Base-by-base conservation (phyloP, 805 yeast species). In the Grigorovia humatica region DNA sequence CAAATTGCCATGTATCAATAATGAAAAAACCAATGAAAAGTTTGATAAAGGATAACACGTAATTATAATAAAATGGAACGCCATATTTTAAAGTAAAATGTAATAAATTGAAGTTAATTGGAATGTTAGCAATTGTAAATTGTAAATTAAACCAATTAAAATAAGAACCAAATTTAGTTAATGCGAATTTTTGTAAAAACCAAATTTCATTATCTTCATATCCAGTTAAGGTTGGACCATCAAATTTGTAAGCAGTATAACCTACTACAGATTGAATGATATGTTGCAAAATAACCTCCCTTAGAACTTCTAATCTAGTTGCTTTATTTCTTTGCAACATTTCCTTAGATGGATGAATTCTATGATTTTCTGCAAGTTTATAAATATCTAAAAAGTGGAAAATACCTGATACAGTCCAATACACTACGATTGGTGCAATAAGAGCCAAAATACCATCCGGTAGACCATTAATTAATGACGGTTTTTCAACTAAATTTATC, bases 1-100 rank as follows among this genome's bases (percentile, higher is more conserved):
- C 80, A 69, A 86, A 93, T 71, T 93, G 99, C 99, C 99, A 93
- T 2, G 96, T 77, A 67, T 93, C 99, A 59, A 93, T 78, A 55
- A 93, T 72, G 49, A 80, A 64, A 62, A 89, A 83, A 2, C 95
- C 96, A 32, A 74, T 47, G 13, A 70, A 48, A 35, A 88, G 67
- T 57, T 81, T 81, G n/a, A 79, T 29, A 1, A 70, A 45, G 0
- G 96, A 82, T 58, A 80, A 63, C 5, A 85, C 87, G 59, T 81
- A 80, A 72, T 77, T 74, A 68, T 87, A 88, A 20, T 74, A 60
- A 47, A 74, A 65, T 57, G 74, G 76, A 30, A 86, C 73, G 13
- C 12, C n/a, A 15, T 38, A 15, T 15, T 9, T 71, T 58, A 17
- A 63, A 4, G 8, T 15, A 38, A 38, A 38, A 38, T 38, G 40